These are phyloP conservation scores for Jackrogersella multiformis DNA, from an alignment of 495 filamentous ascomycete genomes.

Conservation along the genomic window DNA sequence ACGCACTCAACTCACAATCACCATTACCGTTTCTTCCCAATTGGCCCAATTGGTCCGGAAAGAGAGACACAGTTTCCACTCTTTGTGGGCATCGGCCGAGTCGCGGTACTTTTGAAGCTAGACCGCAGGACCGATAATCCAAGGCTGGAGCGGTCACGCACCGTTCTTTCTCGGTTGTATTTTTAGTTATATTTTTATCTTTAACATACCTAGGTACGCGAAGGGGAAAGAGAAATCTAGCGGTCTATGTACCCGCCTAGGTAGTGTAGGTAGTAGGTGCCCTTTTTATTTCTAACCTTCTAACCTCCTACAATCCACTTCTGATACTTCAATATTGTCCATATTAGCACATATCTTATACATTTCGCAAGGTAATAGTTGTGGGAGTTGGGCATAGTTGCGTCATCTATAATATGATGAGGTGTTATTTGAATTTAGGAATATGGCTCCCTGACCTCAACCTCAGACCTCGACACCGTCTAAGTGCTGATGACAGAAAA, in stretches of 20 bases:
- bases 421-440: no score
- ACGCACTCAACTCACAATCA: constrained; percentile 39
- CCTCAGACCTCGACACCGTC: constrained; percentile 12
- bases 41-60: constrained; percentile 38
- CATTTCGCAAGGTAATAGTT: constrained; percentile 7
- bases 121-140: constrained; percentile 36
- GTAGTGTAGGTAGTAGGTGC: no score
- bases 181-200: not conserved
- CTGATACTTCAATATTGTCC: not conserved
- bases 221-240: constrained; percentile 18
- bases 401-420: no score
- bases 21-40: constrained; percentile 39
- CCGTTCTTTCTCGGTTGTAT: constrained; percentile 20
- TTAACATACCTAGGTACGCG: constrained; percentile 1
- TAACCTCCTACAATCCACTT: constrained; percentile 10
- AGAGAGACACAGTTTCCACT: constrained; percentile 28
- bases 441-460: constrained; percentile 9
- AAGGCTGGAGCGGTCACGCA: constrained; percentile 36
- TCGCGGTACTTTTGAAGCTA: constrained; percentile 31
- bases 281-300: no score
- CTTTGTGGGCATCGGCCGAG: constrained; percentile 32
- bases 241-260: no score
- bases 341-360: not conserved
- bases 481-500: constrained; percentile 1
- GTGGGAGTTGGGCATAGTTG: not conserved